Evolutionary conservation across 805 yeast species (phyloP), one percentile per base, ranked within the genome.

Genomic region (Pichia sporocuriosa): DNA sequence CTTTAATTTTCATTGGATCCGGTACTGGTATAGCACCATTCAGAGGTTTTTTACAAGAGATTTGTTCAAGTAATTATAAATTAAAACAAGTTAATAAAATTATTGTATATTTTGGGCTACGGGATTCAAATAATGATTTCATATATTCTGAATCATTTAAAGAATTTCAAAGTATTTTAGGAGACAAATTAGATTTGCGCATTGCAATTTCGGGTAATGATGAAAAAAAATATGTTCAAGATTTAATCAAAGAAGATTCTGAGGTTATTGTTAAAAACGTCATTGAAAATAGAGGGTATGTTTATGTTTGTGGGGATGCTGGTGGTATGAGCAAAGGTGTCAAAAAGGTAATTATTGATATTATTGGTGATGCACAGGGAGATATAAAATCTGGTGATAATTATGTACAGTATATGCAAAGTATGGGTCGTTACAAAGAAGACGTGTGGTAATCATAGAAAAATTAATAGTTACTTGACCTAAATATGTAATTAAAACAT

Each of bases 1-100:
- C 97, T 8, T 73, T 90, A n/a, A 81, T 90, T 48, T 75, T 89
- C 80, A 74, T 90, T 51, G 96, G 97, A 16, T 95, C 96, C 26
- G 97, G 97, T 44, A 88, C 96, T 6, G 97, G 97, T 55, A 84
- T 89, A 39, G 97, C 97, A 2, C 97, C 97, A 43, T 84, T 88
- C 69, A 76, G 97, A 61, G 97, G 90, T 2, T 90, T 90, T 52
- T 62, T 90, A 26, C 79, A 86, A 65, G 96, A 89, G 56, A 47
- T 58, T 6, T 79, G 77, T 11, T 56, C 15, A 2, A 32, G 25
- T 32, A 2, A 13, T 3, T 5, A 27, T n/a, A 20, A 23, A n/a
- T 6, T 28, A 12, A 11, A 16, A 4, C 15, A 53, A 66, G 65
- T 82, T 29, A 95, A 94, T 37, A 73, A 77, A 48, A 75, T 81